Percentiles rank a stretch among this genome's conserved stretches.
These are phyloP conservation scores for Leccinum ponderosum DNA, from an alignment of 1,284 basidiomycete species.

Conservation along the genomic window DNA sequence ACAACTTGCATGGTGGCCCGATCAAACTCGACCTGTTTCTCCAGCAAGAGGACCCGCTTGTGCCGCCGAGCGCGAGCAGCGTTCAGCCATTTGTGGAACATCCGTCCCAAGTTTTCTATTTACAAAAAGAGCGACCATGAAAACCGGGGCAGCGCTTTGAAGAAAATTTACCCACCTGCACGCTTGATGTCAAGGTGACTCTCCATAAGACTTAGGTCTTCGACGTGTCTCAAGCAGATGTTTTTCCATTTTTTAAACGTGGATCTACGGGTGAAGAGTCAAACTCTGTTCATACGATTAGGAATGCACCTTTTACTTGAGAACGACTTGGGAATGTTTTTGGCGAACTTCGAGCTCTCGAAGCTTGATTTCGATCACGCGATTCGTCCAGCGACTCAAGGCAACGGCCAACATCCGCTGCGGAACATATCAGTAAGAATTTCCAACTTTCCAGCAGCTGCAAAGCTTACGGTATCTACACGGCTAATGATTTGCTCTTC, in stretches of 20 bases:
- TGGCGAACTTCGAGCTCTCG: conserved; percentile 65
- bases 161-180: conserved; percentile 50
- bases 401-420: conserved; percentile 54
- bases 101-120: conserved; percentile 63
- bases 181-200: conserved; percentile 76
- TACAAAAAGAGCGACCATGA: conserved; percentile 1
- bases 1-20: conserved; percentile 47
- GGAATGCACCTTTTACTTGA: conserved; percentile 42
- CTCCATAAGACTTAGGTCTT: conserved; percentile 74
- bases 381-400: conserved; percentile 65
- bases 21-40: conserved; percentile 64
- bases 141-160: conserved; percentile 3
- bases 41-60: conserved; percentile 55
- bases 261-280: conserved; percentile 37
- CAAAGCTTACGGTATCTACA: conserved; percentile 18
- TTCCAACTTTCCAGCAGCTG: neutral
- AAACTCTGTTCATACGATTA: neutral
- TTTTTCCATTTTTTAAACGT: conserved; percentile 70
- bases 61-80: conserved; percentile 57
- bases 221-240: conserved; percentile 58
- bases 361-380: conserved; percentile 70
- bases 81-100: conserved; percentile 71
- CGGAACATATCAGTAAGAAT: conserved; percentile 6
- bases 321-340: conserved; percentile 44
- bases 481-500: conserved; percentile 27